Base-by-base conservation (phyloP, 2,329 filamentous ascomycete genomes). In the Aspergillus tanneri region DNA sequence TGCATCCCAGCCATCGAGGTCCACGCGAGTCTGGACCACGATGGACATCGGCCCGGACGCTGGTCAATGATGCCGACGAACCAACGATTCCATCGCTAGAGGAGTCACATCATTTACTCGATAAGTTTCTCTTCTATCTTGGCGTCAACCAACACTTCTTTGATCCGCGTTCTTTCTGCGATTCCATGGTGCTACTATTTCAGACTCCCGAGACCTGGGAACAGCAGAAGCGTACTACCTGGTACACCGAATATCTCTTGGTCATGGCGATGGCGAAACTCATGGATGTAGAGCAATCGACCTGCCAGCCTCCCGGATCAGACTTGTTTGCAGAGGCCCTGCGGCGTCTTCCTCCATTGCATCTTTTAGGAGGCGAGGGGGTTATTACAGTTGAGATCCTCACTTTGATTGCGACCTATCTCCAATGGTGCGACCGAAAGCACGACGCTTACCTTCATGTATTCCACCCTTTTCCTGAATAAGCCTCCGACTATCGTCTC, bases 191-290 rank as follows among this genome's bases (percentile, higher is more conserved):
- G 43, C 24, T 58, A 9, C 48, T 59, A 8, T 58, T 55, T 37
- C 55, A 58, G 10, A 38, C n/a, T 19, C 25, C 32, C 4, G 40
- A 51, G 12, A 48, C 39, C 2, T 47, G 40, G 11, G 39, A 57
- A 21, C 16, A 41, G 4, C 52, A 57, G 16, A 53, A 49, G 36
- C 22, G 12, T n/a, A 50, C 49, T 2, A 44, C 40, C 6, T 59
- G 57, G 57, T 60, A 52, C 21, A 53, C 54, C 3, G 52, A 60
- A 42, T 60, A 60, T 40, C 49, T 60, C 6, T 47, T 60, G 6
- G 57, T 60, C 14, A 60, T 60, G 57, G 57, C 56, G 8, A 60
- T 60, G 56, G 56, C 54, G 14, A 59, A 56, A 22, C 50, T 60
- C 3, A 60, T 60, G 46, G 56, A 60, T 36, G 53, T 55, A 4